A percentile compares a stretch with the other conserved stretches of the same genome.
phyloP scores from a whole-genome alignment of 352 stramenopile species.

The Phytophthora hibernalis region DNA sequence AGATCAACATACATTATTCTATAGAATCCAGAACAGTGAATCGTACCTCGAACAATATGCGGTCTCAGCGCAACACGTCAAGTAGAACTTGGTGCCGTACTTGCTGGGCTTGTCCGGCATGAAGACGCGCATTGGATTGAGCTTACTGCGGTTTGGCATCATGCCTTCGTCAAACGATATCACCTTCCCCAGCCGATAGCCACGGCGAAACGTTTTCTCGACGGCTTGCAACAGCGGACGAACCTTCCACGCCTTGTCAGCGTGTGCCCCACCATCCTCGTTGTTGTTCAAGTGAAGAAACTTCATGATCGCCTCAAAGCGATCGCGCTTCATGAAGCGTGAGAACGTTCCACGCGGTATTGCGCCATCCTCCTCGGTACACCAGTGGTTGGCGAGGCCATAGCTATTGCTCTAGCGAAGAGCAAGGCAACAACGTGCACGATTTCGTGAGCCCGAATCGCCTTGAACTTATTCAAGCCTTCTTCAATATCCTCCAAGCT shows the following conservation, averaged over 20 bases:
- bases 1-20: too few species aligned
- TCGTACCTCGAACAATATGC: too few species aligned
- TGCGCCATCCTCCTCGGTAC: constrained; percentile 5
- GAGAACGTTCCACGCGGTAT: constrained; percentile 26
- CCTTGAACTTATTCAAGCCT: constrained; percentile 15
- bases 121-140: constrained; percentile 31
- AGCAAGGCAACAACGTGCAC: constrained; percentile 17
- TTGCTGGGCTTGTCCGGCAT: constrained; percentile 31
- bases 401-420: constrained; percentile 13
- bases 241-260: constrained; percentile 27
- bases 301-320: constrained; percentile 22
- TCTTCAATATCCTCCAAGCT: constrained; percentile 9
- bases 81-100: too few species aligned
- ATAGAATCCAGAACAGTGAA: too few species aligned
- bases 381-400: constrained; percentile 16
- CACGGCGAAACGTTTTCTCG: constrained; percentile 27
- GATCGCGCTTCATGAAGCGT: constrained; percentile 23
- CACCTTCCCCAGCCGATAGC: constrained; percentile 18
- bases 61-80: too few species aligned
- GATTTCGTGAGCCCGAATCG: constrained; percentile 18
- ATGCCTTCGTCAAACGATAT: constrained; percentile 35
- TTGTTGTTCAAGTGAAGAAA: constrained; percentile 38
- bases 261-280: background rate
- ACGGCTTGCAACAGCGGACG: constrained; percentile 20
- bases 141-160: constrained; percentile 24